phyloP scores from a whole-genome alignment of 805 yeast genomes.

The Metschnikowia santaceciliae region DNA sequence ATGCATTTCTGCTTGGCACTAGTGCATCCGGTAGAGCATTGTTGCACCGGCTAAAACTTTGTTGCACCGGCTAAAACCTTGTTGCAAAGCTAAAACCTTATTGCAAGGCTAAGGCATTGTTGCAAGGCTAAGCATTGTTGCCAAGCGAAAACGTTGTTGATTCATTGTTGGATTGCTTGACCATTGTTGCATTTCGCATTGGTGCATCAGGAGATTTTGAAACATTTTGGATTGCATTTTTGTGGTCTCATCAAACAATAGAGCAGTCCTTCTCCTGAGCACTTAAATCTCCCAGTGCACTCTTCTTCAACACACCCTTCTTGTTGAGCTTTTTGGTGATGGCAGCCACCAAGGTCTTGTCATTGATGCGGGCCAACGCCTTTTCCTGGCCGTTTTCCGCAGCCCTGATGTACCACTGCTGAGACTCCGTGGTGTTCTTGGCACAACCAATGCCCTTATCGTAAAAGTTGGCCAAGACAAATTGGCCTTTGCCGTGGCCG shows the following conservation, averaged over 20 bases:
- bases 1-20: no score
- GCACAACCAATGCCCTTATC: conserved; percentile 87
- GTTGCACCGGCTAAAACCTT: no score
- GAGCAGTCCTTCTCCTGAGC: conserved; percentile 42
- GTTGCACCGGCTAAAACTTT: no score
- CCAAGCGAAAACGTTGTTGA: no score
- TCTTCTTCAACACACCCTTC: not conserved
- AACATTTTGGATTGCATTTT: no score
- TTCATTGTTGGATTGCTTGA: no score
- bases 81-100: no score
- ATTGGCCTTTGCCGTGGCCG: conserved; percentile 78
- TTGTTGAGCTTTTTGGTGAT: conserved; percentile 28
- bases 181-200: no score
- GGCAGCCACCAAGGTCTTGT: conserved; percentile 29
- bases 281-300: conserved; percentile 1
- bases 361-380: conserved; percentile 30
- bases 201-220: no score
- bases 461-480: conserved; percentile 75
- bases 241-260: conserved; percentile 28
- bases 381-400: conserved; percentile 52
- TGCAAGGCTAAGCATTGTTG: no score
- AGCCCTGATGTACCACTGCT: conserved; percentile 73
- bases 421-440: conserved; percentile 51
- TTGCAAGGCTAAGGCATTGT: no score
- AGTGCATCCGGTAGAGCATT: no score